phyloP scores from a whole-genome alignment of 2,329 filamentous ascomycete genomes.

The Claviceps humidiphila region DNA sequence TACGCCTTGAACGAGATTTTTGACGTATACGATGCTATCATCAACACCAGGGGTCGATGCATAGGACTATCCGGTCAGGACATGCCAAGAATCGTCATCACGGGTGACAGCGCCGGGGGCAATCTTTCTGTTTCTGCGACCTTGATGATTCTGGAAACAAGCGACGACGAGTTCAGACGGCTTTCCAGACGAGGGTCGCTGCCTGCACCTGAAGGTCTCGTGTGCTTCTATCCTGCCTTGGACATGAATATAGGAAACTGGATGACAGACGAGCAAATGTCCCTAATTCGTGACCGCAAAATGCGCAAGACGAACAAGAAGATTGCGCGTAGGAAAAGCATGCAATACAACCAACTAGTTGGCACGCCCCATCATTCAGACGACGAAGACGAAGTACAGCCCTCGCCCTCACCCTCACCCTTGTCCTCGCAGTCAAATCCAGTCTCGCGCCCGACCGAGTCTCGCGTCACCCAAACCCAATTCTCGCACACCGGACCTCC shows the following conservation, averaged over 20 bases:
- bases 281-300: conserved; percentile 72
- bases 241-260: conserved; percentile 98
- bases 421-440: too few relatives aligned
- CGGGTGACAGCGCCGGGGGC: conserved; percentile 36
- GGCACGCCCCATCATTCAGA: conserved; percentile 74
- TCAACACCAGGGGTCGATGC: conserved; percentile 27
- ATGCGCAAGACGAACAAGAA: conserved; percentile 64
- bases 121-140: conserved; percentile 53
- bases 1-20: conserved; percentile 36
- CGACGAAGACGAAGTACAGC: conserved; percentile 46
- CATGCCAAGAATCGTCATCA: conserved; percentile 28
- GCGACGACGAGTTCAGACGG: conserved; percentile 27
- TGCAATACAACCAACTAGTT: conserved; percentile 75
- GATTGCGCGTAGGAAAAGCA: conserved; percentile 71
- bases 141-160: conserved; percentile 78
- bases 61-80: conserved; percentile 29
- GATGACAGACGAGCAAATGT: conserved; percentile 99
- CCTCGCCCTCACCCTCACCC: conserved; percentile 1
- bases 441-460: conserved; percentile 2
- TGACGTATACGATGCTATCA: conserved; percentile 28
- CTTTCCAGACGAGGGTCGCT: conserved; percentile 35
- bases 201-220: conserved; percentile 63
- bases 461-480: conserved; percentile 27
- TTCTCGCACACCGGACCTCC: conserved; percentile 35
- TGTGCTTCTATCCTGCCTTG: conserved; percentile 78